Base-by-base conservation (phyloP, 2,329 filamentous ascomycete genomes). In the Trichoderma endophyticum region DNA sequence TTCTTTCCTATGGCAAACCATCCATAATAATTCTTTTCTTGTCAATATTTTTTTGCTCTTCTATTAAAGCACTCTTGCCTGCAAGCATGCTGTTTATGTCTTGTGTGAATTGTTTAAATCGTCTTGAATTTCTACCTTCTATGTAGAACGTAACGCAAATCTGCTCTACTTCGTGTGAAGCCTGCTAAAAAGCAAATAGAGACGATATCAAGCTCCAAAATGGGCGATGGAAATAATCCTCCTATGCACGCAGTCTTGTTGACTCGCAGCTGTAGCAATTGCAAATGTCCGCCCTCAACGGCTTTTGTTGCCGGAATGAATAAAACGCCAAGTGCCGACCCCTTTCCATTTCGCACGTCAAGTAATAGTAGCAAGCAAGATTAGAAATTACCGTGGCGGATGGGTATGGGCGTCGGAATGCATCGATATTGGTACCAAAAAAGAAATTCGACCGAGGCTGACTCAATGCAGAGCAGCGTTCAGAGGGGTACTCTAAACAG, bases 241-340 rank as follows among this genome's bases (percentile, higher is more conserved):
- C 26, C 21, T 39, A 67, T 67, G 34, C 34, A 26, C 64, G 48
- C 32, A 63, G 12, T 34, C 24, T 18, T 11, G 6, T 34, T 51
- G 34, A 57, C 64, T 43, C 14, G 64, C 51, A 24, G 15, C 32
- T 26, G 32, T 57, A 67, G 36, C 8, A 34, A 67, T 34, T 18
- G 24, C 32, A 67, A 39, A 28, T 57, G 9, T 21, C 34, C 51
- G 36, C 51, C 64, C 9, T 67, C 5, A 39, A 32, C 21, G 51
- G 64, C 64, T 43, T 43, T 56, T 30, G 21, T 34, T 67, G 51
- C 64, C 64, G 64, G 24, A 57, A 30, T 26, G 15, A 21, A 34
- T 56, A 61, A 71, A 64, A 71, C 68, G 15, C 67, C 60, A 39
- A 54, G 34, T 34, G 32, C 34, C 67, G 39, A 70, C 28, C 57